Base-by-base conservation (phyloP, 1,284 basidiomycete species). In the Melampsora larici-populina region DNA sequence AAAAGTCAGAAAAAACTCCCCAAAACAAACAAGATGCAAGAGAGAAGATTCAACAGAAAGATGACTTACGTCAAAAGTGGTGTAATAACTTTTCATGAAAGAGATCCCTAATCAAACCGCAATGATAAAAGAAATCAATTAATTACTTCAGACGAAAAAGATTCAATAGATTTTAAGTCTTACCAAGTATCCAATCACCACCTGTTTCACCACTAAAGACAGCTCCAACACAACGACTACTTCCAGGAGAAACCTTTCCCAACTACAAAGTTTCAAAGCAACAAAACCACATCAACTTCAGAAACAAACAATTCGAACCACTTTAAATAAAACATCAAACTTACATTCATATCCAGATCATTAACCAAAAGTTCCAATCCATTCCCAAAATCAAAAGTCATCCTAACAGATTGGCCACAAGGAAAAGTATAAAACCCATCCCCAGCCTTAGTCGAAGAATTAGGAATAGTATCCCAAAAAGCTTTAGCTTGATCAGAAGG, bases 361-460 rank as follows among this genome's bases (percentile, higher is more conserved):
- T 64, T 70, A 1, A 78, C 67, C 8, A 43, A 5, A 51, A 78
- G 68, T 21, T 70, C 62, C n/a, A 78, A 49, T 3, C 75, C 75
- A 40, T 70, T 70, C n/a, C 68, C 75, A 29, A 78, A 78, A 51
- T 78, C 75, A 36, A 78, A 78, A 4, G 68, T 51, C 62, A 78
- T 70, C 43, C 70, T 63, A 13, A 78, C 36, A 18, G 33, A 70
- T 62, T 78, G 75, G 18, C 36, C 18, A 43, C 75, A 78, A 51
- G 75, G 75, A 51, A 70, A 78, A n/a, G 75, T 78, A 29, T 78
- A 78, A 40, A 78, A 78, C 48, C 75, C 68, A 40, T 78, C 68
- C 13, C 75, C 75, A 24, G 58, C 31, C 29, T 64, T 63, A n/a
- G 60, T 49, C 46, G 46, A 21, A 26, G 75, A 70, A 70, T 78